These are phyloP conservation scores for Medicago ruthenica DNA, from an alignment of 306 rosid species.

Conservation along the genomic window DNA sequence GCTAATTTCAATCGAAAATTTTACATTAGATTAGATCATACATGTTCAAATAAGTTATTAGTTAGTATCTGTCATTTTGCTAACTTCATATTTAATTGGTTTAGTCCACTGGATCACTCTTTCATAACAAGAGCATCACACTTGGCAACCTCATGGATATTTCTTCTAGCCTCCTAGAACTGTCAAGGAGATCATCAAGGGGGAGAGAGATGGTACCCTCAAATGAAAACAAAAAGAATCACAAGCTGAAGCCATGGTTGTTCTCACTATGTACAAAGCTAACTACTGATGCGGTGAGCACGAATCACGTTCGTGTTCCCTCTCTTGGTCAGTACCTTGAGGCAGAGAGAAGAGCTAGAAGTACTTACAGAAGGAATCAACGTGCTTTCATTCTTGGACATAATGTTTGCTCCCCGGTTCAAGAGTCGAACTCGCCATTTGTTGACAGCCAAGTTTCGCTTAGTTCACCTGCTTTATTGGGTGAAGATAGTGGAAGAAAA, in stretches of 20 bases:
- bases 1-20: no score
- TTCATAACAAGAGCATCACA: conserved; percentile 67
- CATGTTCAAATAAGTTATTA: background rate
- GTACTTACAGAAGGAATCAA: conserved; percentile 44
- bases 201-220: conserved; percentile 52
- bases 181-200: conserved; percentile 65
- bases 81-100: conserved; percentile 9
- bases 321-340: conserved; percentile 80
- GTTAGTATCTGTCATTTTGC: background rate
- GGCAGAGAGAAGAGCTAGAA: conserved; percentile 59
- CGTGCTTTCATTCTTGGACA: conserved; percentile 43
- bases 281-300: conserved; percentile 56
- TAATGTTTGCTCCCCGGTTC: conserved; percentile 45
- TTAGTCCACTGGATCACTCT: conserved; percentile 67
- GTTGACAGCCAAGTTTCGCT: conserved; percentile 49
- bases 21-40: background rate
- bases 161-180: conserved; percentile 55
- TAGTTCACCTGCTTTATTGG: conserved; percentile 34
- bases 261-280: conserved; percentile 70
- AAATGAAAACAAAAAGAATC: conserved; percentile 45
- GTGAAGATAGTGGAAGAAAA: conserved; percentile 38
- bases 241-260: conserved; percentile 61
- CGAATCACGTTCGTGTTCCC: conserved; percentile 44
- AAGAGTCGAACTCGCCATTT: conserved; percentile 46
- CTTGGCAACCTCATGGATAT: conserved; percentile 70